Evolutionary conservation across 352 stramenopile genomes (phyloP).

Genomic region (Hyaloperonospora brassicae): DNA sequence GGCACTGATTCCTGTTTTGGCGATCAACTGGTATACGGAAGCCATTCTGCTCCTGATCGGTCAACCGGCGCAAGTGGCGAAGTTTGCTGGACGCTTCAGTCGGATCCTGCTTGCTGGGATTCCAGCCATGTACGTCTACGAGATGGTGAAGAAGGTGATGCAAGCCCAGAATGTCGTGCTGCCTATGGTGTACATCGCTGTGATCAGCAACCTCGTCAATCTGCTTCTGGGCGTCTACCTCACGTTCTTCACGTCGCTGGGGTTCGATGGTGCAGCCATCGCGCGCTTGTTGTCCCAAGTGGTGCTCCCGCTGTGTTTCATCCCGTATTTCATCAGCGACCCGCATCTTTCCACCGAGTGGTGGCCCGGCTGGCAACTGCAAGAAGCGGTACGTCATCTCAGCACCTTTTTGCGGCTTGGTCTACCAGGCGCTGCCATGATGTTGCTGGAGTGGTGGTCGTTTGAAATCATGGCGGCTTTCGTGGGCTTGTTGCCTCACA

Average conservation of each 20-base stretch:
- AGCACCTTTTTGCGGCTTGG: conserved; percentile 59
- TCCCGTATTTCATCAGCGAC: conserved; percentile 60
- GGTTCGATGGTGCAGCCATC: conserved; percentile 76
- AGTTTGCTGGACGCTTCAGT: conserved; percentile 64
- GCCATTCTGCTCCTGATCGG: conserved; percentile 53
- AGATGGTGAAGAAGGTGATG: conserved; percentile 32
- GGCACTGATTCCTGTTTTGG: conserved; percentile 46
- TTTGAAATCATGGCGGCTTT: conserved; percentile 76
- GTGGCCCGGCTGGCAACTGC: conserved; percentile 63
- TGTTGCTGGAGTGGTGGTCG: conserved; percentile 70
- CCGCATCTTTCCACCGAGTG: conserved; percentile 35
- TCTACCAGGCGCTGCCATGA: conserved; percentile 58
- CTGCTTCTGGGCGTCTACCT: conserved; percentile 47
- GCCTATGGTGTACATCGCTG: conserved; percentile 76
- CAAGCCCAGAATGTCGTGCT: conserved; percentile 13
- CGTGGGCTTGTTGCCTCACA: conserved; percentile 51
- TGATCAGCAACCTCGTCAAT: conserved; percentile 76
- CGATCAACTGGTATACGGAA: conserved; percentile 72
- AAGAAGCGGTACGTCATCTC: conserved; percentile 42
- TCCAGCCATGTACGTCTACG: conserved; percentile 80
- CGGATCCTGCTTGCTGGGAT: conserved; percentile 54
- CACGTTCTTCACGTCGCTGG: conserved; percentile 63
- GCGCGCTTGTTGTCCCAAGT: conserved; percentile 53
- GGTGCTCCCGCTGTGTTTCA: conserved; percentile 38
- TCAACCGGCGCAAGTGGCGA: conserved; percentile 53